A percentile compares a stretch with the other conserved stretches of the same genome.
Evolutionary conservation across 1,139 yeast genomes (phyloP).

Genomic region (Yamadazyma sp.): DNA sequence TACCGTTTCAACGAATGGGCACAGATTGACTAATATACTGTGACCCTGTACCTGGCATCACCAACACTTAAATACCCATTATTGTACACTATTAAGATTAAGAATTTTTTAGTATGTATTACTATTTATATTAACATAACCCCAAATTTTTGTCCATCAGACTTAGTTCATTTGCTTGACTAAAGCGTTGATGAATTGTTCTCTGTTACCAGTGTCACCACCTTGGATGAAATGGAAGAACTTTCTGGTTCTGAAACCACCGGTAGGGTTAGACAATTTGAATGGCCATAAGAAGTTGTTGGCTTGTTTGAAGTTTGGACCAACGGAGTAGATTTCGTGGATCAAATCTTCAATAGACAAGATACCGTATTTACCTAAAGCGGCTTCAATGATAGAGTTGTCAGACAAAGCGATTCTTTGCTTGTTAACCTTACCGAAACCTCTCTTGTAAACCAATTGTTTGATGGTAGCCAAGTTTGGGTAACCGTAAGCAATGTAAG

Average conservation of each 20-base stretch:
- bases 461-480: conserved; percentile 96
- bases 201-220: conserved; percentile 99
- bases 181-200: conserved; percentile 95
- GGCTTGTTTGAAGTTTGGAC: conserved; percentile 99
- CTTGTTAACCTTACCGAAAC: conserved; percentile 98
- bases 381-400: conserved; percentile 90
- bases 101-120: conserved; percentile 7
- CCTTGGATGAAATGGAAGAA: conserved; percentile 99
- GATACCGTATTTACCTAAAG: conserved; percentile 96
- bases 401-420: conserved; percentile 96
- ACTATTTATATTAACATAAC: conserved; percentile 7
- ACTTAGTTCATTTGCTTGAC: conserved; percentile 93
- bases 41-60: too few species aligned
- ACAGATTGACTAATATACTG: neutral
- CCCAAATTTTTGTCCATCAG: conserved; percentile 7
- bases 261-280: conserved; percentile 98
- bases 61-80: too few species aligned
- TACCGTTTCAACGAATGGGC: conserved; percentile 24
- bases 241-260: conserved; percentile 99
- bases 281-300: conserved; percentile 99
- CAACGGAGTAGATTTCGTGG: conserved; percentile 98
- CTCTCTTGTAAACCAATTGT: conserved; percentile 98
- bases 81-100: neutral
- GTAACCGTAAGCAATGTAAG: conserved; percentile 99
- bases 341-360: conserved; percentile 95